Evolutionary conservation across 495 filamentous ascomycete genomes (phyloP).

Genomic region (Poronia punctata): DNA sequence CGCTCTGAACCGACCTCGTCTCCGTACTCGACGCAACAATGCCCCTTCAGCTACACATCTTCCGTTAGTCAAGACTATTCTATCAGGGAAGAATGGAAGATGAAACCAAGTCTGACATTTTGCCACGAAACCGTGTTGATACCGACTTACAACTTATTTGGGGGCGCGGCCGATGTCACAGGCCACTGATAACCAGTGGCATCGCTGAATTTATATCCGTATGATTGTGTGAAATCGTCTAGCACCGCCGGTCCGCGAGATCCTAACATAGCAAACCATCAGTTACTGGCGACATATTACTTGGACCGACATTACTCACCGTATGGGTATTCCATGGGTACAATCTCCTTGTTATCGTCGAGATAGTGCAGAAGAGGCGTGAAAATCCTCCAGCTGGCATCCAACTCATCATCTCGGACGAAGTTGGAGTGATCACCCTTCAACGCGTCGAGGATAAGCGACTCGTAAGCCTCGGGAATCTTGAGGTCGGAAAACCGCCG

Average conservation of each 20-base stretch:
- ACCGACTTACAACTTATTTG: slow-evolving; percentile 64
- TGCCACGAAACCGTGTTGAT: slow-evolving; percentile 14
- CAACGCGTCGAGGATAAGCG: slow-evolving; percentile 90
- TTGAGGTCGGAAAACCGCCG: slow-evolving; percentile 98
- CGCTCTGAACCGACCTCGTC: slow-evolving; percentile 2
- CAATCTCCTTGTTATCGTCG: slow-evolving; percentile 97
- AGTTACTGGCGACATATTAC: not conserved
- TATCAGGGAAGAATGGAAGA: slow-evolving; percentile 12
- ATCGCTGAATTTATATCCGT: slow-evolving; percentile 98
- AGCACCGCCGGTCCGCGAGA: slow-evolving; percentile 94
- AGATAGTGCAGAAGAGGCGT: slow-evolving; percentile 95
- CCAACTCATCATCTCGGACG: slow-evolving; percentile 96
- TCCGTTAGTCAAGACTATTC: slow-evolving; percentile 14
- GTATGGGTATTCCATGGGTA: slow-evolving; percentile 99
- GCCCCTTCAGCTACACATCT: slow-evolving; percentile 16
- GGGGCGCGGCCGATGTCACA: slow-evolving; percentile 49
- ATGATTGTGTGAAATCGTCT: slow-evolving; percentile 96
- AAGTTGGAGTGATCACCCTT: slow-evolving; percentile 99
- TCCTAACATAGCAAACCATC: slow-evolving; percentile 45
- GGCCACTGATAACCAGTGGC: slow-evolving; percentile 96
- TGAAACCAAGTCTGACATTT: slow-evolving; percentile 23
- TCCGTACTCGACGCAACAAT: slow-evolving; percentile 14
- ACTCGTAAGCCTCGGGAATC: slow-evolving; percentile 99
- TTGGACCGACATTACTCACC: slow-evolving; percentile 53
- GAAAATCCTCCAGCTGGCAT: slow-evolving; percentile 98